Percentiles rank a stretch among this genome's conserved stretches.
Conservation (phyloP, 2,329 filamentous ascomycete species). For the Aspergillus carbonarius region DNA sequence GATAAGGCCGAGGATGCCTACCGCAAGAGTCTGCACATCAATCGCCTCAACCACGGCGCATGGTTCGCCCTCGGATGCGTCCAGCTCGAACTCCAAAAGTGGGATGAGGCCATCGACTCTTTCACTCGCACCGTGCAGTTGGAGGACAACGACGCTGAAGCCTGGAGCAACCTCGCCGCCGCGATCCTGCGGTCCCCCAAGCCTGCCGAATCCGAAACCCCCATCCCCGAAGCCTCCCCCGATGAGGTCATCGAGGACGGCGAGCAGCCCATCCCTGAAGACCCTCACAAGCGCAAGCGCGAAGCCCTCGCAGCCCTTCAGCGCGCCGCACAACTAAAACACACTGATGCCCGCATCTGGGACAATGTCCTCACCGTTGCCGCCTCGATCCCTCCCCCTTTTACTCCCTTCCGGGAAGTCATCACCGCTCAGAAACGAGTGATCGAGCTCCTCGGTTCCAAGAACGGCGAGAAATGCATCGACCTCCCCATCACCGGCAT, state of each 20-base stretch:
- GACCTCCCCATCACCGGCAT: conserved; percentile 71
- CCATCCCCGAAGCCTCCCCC: conserved; percentile 17
- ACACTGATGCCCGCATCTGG: conserved; percentile 92
- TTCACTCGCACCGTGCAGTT: conserved; percentile 80
- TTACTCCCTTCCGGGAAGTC: conserved; percentile 67
- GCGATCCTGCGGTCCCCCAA: conserved; percentile 63
- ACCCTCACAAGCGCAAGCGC: conserved; percentile 62
- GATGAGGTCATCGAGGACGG: conserved; percentile 24
- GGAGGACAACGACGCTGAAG: conserved; percentile 85
- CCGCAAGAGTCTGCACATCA: conserved; percentile 71
- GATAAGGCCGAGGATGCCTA: conserved; percentile 74
- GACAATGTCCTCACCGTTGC: conserved; percentile 91
- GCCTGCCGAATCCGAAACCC: conserved; percentile 22
- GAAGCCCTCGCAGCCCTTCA: conserved; percentile 85
- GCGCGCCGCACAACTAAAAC: conserved; percentile 76
- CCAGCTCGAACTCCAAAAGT: conserved; percentile 72
- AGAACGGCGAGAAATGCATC: conserved; percentile 71
- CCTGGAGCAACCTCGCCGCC: conserved; percentile 92
- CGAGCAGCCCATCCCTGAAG: conserved; percentile 30
- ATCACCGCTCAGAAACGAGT: conserved; percentile 72
- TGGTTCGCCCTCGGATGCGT: conserved; percentile 94
- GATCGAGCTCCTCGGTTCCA: conserved; percentile 67
- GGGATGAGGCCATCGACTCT: conserved; percentile 75
- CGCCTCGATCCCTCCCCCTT: conserved; percentile 70
- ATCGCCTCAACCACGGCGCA: conserved; percentile 75